A percentile compares a stretch with the other conserved stretches of the same genome.
phyloP scores from a whole-genome alignment of 2,329 filamentous ascomycete genomes.

The Pseudopyrenochaeta lycopersici region DNA sequence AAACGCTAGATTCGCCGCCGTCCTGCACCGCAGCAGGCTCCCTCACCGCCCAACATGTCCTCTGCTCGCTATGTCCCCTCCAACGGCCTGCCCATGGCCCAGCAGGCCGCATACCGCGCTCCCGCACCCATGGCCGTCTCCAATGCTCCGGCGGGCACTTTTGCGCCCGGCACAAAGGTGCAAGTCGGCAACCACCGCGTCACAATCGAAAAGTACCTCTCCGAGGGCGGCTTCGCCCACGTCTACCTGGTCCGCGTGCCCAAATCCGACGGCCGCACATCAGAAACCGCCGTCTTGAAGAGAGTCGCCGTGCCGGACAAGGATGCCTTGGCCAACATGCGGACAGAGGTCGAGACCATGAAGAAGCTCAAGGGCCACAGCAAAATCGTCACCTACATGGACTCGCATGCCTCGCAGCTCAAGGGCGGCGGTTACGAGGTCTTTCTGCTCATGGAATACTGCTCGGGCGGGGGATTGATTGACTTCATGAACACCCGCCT shows the following conservation, averaged over 20 bases:
- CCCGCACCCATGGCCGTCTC: slow-evolving; percentile 38
- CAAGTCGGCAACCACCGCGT: slow-evolving; percentile 93
- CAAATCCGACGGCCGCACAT: slow-evolving; percentile 73
- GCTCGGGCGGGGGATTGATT: slow-evolving; percentile 91
- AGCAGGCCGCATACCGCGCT: slow-evolving; percentile 48
- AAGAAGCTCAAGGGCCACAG: slow-evolving; percentile 97
- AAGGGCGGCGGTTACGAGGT: slow-evolving; percentile 96
- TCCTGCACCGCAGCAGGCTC: slow-evolving; percentile 47
- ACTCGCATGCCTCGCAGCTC: slow-evolving; percentile 95
- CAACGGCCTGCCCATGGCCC: slow-evolving; percentile 42
- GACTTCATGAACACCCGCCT: slow-evolving; percentile 99
- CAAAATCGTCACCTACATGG: slow-evolving; percentile 96
- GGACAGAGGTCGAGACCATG: slow-evolving; percentile 99
- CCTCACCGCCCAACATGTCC: slow-evolving; percentile 49
- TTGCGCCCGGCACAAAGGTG: slow-evolving; percentile 93
- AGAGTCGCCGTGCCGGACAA: slow-evolving; percentile 96
- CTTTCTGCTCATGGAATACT: slow-evolving; percentile 98
- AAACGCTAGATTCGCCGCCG: slow-evolving; percentile 36
- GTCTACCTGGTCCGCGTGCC: slow-evolving; percentile 95
- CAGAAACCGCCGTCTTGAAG: slow-evolving; percentile 87
- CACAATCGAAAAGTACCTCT: slow-evolving; percentile 95
- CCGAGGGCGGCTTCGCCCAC: slow-evolving; percentile 97
- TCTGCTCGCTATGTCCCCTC: slow-evolving; percentile 50
- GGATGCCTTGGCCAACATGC: slow-evolving; percentile 92
- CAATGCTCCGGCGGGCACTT: slow-evolving; percentile 73